A percentile compares a stretch with the other conserved stretches of the same genome.
Conservation (phyloP, 1,284 basidiomycete genomes). For the Psilocybe mexicana region DNA sequence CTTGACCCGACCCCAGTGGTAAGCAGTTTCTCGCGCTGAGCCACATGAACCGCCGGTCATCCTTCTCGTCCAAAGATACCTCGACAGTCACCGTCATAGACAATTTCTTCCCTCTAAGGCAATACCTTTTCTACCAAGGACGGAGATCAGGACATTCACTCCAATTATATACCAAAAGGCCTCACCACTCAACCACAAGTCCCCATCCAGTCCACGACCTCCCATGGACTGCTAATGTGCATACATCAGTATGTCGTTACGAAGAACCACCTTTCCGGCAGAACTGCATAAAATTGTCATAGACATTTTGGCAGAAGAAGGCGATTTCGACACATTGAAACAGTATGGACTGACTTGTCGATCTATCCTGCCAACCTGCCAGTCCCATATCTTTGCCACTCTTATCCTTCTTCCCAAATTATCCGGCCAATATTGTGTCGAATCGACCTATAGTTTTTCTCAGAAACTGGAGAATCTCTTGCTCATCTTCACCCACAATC, state of each 20-base stretch:
- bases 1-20: no score
- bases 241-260: neutral
- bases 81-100: no score
- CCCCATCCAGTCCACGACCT: neutral
- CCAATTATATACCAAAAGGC: no score
- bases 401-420: slow-evolving; percentile 2
- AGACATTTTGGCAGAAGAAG: slow-evolving; percentile 8
- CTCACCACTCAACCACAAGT: neutral
- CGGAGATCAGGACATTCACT: no score
- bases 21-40: no score
- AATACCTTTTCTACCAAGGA: no score
- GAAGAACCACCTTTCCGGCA: neutral
- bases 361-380: slow-evolving; percentile 1
- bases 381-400: slow-evolving; percentile 7
- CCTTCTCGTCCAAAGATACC: no score
- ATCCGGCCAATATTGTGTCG: neutral
- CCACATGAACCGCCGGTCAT: no score
- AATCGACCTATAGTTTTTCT: neutral
- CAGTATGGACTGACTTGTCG: slow-evolving; percentile 1
- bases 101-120: no score
- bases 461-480: slow-evolving; percentile 1
- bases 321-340: slow-evolving; percentile 2
- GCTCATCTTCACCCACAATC: slow-evolving; percentile 1
- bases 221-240: neutral
- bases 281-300: slow-evolving; percentile 9